These are phyloP conservation scores for Erodium maritimum DNA, from an alignment of 345 rosid species.

Conservation along the genomic window DNA sequence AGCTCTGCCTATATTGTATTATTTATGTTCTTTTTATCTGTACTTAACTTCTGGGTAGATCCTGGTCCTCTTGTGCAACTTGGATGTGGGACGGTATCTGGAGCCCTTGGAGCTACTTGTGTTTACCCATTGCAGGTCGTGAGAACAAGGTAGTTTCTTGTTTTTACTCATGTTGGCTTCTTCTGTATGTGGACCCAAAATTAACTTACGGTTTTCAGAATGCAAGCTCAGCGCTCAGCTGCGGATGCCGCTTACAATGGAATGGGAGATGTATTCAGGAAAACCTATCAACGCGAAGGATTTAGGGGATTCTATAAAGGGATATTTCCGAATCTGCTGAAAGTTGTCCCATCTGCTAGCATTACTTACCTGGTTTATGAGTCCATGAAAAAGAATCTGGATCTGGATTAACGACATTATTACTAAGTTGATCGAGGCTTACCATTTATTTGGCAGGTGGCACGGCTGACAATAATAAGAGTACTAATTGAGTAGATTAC, in stretches of 20 bases:
- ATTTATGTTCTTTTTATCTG: background rate
- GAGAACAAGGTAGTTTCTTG: constrained; percentile 55
- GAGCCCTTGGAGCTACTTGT: constrained; percentile 85
- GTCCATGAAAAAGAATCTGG: constrained; percentile 68
- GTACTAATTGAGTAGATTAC: constrained; percentile 10
- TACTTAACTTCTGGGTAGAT: constrained; percentile 23
- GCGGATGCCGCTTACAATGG: constrained; percentile 40
- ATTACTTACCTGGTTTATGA: constrained; percentile 58
- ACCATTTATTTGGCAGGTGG: too few species aligned
- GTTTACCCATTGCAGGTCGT: constrained; percentile 93
- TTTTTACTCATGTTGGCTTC: background rate
- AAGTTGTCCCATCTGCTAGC: constrained; percentile 46
- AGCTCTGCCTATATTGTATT: constrained; percentile 1
- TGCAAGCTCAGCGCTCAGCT: constrained; percentile 72
- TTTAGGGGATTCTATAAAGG: constrained; percentile 73
- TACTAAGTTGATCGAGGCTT: too few species aligned
- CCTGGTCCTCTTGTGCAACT: constrained; percentile 80
- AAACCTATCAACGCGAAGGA: constrained; percentile 60
- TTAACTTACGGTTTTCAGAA: too few species aligned
- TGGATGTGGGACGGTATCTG: constrained; percentile 81
- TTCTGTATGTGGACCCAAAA: background rate
- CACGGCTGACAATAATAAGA: constrained; percentile 16
- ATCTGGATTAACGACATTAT: constrained; percentile 64
- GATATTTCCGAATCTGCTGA: constrained; percentile 70
- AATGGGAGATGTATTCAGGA: constrained; percentile 68